Base-by-base conservation (phyloP, 306 rosid genomes). In the Datisca glomerata region DNA sequence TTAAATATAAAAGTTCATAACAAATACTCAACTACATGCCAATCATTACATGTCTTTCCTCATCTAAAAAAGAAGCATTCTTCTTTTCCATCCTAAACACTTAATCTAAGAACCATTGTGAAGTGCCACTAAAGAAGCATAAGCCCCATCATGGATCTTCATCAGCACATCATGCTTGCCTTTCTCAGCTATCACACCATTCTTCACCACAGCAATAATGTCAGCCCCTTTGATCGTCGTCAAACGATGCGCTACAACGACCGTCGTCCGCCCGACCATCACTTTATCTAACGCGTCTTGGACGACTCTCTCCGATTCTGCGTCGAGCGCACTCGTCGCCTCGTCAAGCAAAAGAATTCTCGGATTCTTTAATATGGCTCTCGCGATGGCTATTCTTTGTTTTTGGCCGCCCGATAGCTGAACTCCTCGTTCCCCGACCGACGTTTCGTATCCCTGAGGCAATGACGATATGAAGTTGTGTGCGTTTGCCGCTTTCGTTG, bases 391-490 rank as follows among this genome's bases (percentile, higher is more conserved):
- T 7, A 89, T 84, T 23, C 97, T 66, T 21, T 83, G 97, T 55
- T 89, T 89, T 36, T 89, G 97, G 3, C 97, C 97, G 19, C 95
- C 97, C 0, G 98, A 89, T 1, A 89, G 12, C 31, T 84, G 98
- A 2, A 76, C 67, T 21, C 98, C 95, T 60, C 93, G 73, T 53
- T 89, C 95, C 1, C 93, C 98, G 4, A 89, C 95, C 0, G 59
- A 23, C 3, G 95, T 77, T 25, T 77, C 81, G 45, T 74, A 80
- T 15, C 95, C 86, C 1, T 49, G 41, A 21, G 95, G 81, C 44
- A 83, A 59, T 19, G 86, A 65, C 3, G 76, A 68, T 56, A 89
- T 72, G 62, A 89, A 80, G 3, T 2, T 43, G 70, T 77, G 73
- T 21, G 89, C 94, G 53, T 89, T 89, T 18, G 95, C 64, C 42